A percentile compares a stretch with the other conserved stretches of the same genome.
Evolutionary conservation across 352 stramenopile species (phyloP).

Genomic region (Phytophthora europaea): DNA sequence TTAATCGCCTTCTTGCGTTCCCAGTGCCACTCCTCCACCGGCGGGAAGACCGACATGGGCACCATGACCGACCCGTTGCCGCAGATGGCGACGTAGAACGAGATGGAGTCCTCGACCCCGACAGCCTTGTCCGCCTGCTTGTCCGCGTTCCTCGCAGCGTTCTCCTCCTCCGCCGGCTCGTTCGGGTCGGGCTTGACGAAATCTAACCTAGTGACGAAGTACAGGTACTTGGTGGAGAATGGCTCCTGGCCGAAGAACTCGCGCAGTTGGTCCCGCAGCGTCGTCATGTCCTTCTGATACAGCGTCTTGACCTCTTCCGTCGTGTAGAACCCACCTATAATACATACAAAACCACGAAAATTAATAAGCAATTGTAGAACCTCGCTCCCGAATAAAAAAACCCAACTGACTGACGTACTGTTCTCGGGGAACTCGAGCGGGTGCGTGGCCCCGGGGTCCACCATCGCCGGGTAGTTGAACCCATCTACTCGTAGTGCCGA

Average conservation of each 20-base stretch:
- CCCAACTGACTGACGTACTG: conserved; percentile 44
- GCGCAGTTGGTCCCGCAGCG: conserved; percentile 67
- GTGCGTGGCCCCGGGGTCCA: conserved; percentile 73
- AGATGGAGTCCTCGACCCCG: conserved; percentile 73
- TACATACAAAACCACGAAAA: conserved; percentile 2
- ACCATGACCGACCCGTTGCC: conserved; percentile 90
- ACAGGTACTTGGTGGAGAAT: conserved; percentile 86
- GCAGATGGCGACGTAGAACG: conserved; percentile 88
- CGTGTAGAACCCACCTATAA: conserved; percentile 62
- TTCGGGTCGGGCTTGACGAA: conserved; percentile 74
- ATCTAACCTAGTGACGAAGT: conserved; percentile 88
- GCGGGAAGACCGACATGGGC: conserved; percentile 87
- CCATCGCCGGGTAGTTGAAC: conserved; percentile 69
- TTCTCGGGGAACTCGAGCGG: conserved; percentile 65
- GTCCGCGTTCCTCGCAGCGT: conserved; percentile 18
- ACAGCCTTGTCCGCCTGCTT: conserved; percentile 23
- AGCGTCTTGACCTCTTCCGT: conserved; percentile 73
- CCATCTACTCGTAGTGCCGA: conserved; percentile 37
- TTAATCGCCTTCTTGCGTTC: conserved; percentile 89
- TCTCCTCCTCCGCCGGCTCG: conserved; percentile 45
- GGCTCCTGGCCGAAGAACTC: conserved; percentile 88
- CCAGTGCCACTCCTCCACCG: conserved; percentile 84
- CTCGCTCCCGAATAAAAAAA: not conserved
- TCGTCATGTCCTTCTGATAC: conserved; percentile 78
- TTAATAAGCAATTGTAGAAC: not conserved